These are phyloP conservation scores for Fomes fomentarius DNA, from an alignment of 1,284 basidiomycete species.

Conservation along the genomic window DNA sequence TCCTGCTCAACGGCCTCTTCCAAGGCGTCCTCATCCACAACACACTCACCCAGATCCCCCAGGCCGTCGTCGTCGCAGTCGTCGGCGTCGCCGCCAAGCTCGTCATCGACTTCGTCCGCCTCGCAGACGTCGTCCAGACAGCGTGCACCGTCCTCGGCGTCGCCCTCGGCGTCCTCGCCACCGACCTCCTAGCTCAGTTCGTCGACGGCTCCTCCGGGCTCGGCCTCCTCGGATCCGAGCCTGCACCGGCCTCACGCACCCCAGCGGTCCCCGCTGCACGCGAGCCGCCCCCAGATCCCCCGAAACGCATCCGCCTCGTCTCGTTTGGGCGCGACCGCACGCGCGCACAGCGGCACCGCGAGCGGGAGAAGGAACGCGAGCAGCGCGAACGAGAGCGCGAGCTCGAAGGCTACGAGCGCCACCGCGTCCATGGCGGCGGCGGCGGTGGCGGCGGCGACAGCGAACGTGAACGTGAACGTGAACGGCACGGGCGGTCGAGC, in stretches of 20 bases:
- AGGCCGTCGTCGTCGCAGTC: constrained; percentile 56
- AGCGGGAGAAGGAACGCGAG: constrained; percentile 27
- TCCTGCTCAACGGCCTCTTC: constrained; percentile 69
- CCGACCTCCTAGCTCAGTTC: constrained; percentile 66
- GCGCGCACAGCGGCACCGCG: constrained; percentile 23
- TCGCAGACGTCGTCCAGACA: constrained; percentile 54
- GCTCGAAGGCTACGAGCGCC: constrained; percentile 21
- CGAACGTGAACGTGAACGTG: constrained; percentile 18
- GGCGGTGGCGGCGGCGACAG: neutral
- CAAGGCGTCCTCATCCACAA: constrained; percentile 76
- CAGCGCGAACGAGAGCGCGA: constrained; percentile 8
- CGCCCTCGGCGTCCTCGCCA: constrained; percentile 63
- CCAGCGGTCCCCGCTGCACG: constrained; percentile 16
- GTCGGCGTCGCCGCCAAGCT: constrained; percentile 63
- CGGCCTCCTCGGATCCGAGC: constrained; percentile 21
- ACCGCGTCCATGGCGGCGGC: neutral
- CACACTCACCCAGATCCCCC: constrained; percentile 55
- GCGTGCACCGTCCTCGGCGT: constrained; percentile 63
- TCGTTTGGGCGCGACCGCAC: constrained; percentile 30
- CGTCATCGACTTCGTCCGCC: constrained; percentile 56
- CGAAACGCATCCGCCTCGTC: constrained; percentile 34
- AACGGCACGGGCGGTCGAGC: constrained; percentile 27
- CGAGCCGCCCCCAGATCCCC: constrained; percentile 23
- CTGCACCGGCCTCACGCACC: constrained; percentile 1
- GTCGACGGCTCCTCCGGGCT: constrained; percentile 45